phyloP scores from a whole-genome alignment of 2,329 filamentous ascomycete genomes.

The Penicillium sp. region DNA sequence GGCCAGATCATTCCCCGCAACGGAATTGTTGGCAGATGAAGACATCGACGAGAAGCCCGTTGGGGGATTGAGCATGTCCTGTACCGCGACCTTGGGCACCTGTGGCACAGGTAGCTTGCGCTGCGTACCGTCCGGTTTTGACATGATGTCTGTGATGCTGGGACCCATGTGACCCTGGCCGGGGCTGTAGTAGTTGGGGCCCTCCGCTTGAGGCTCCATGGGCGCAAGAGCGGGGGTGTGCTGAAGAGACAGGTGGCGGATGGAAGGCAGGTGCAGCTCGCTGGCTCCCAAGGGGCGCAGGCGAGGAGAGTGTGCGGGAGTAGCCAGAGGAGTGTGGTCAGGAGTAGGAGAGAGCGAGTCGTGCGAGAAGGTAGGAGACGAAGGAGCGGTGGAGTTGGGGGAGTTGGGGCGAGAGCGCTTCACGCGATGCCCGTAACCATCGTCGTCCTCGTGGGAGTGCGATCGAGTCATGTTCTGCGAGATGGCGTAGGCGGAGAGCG shows the following conservation, averaged over 20 bases:
- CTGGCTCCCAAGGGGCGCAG: conserved; percentile 72
- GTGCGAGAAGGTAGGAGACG: conserved; percentile 94
- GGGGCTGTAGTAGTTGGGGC: conserved; percentile 61
- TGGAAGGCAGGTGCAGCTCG: conserved; percentile 80
- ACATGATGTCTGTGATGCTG: conserved; percentile 90
- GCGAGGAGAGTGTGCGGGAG: conserved; percentile 90
- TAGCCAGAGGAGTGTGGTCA: conserved; percentile 97
- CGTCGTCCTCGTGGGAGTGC: conserved; percentile 74
- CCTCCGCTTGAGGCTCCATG: conserved; percentile 67
- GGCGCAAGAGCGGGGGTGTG: conserved; percentile 69
- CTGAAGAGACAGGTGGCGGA: conserved; percentile 71
- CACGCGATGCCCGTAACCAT: conserved; percentile 71
- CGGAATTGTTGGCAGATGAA: conserved; percentile 75
- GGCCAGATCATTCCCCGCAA: conserved; percentile 71
- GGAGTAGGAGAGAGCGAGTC: conserved; percentile 94
- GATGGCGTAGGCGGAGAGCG: conserved; percentile 73
- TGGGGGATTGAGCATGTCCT: conserved; percentile 73
- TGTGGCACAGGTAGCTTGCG: conserved; percentile 89
- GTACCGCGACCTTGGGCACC: conserved; percentile 81
- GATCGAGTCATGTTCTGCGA: conserved; percentile 86
- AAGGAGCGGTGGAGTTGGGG: conserved; percentile 91
- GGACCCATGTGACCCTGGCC: conserved; percentile 65
- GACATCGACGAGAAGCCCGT: conserved; percentile 72
- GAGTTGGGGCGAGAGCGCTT: conserved; percentile 94
- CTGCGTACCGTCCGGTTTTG: conserved; percentile 80